These are phyloP conservation scores for Fusarium sp. DNA, from an alignment of 2,329 filamentous ascomycete species.

Conservation along the genomic window DNA sequence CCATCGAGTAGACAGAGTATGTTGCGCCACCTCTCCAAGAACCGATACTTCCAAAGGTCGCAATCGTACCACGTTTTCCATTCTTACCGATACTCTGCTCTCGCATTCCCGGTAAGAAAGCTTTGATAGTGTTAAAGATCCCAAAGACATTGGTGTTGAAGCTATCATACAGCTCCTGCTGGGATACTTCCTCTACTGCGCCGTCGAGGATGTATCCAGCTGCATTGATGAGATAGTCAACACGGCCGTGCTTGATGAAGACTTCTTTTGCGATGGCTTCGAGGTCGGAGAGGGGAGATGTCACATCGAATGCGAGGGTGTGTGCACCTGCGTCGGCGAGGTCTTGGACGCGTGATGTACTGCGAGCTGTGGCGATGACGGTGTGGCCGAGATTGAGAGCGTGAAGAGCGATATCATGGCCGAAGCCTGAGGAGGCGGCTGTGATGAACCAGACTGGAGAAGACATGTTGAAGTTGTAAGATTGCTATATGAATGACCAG, in stretches of 20 bases:
- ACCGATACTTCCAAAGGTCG: slow-evolving; percentile 59
- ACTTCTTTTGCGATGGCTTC: slow-evolving; percentile 48
- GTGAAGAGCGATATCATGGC: slow-evolving; percentile 54
- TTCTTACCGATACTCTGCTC: slow-evolving; percentile 43
- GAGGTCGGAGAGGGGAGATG: slow-evolving; percentile 50
- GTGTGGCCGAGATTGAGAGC: slow-evolving; percentile 58
- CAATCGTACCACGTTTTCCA: slow-evolving; percentile 46
- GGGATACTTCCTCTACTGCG: slow-evolving; percentile 52
- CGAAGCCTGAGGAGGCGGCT: slow-evolving; percentile 62
- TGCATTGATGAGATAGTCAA: slow-evolving; percentile 61
- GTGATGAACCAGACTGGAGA: slow-evolving; percentile 63
- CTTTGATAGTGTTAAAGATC: slow-evolving; percentile 57
- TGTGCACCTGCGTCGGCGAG: slow-evolving; percentile 56
- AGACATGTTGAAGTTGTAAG: not conserved
- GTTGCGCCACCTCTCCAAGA: slow-evolving; percentile 53
- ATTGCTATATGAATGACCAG: not conserved
- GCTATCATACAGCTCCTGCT: slow-evolving; percentile 48
- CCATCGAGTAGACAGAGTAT: slow-evolving; percentile 54
- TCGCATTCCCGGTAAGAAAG: slow-evolving; percentile 59
- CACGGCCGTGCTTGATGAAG: slow-evolving; percentile 48
- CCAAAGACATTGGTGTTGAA: slow-evolving; percentile 67
- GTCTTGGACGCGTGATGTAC: slow-evolving; percentile 50
- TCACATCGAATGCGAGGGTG: slow-evolving; percentile 59
- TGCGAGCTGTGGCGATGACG: slow-evolving; percentile 62
- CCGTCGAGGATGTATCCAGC: slow-evolving; percentile 58